Conservation (phyloP, 139 green algal genomes). For the Volvox reticuliferus region DNA sequence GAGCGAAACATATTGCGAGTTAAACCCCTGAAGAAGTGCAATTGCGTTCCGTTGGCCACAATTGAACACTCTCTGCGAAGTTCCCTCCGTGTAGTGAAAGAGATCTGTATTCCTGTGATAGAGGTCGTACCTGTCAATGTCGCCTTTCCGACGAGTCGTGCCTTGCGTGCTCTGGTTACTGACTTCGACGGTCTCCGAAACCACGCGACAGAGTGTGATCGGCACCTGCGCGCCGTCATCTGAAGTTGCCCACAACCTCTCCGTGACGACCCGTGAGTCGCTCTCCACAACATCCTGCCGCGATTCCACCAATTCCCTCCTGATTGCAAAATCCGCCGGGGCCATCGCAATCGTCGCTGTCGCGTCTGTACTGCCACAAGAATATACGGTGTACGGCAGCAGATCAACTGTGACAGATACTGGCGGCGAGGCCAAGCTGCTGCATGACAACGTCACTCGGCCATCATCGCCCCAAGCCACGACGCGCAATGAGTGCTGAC, state of each 20-base stretch:
- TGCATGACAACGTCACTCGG: constrained; percentile 3
- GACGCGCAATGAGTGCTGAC: background rate
- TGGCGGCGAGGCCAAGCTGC: constrained; percentile 6
- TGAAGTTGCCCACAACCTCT: constrained; percentile 31
- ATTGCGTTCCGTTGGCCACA: no score
- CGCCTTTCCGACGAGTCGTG: no score
- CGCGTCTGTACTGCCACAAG: background rate
- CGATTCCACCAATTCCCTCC: background rate
- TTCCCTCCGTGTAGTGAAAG: no score
- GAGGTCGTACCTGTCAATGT: no score
- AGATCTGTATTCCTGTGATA: no score
- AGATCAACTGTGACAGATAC: background rate
- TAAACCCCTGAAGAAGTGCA: no score
- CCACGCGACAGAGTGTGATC: constrained; percentile 13
- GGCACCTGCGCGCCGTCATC: constrained; percentile 20
- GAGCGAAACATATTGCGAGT: no score
- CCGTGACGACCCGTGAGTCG: background rate
- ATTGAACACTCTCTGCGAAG: no score
- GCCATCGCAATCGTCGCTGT: background rate
- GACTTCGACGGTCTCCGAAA: background rate
- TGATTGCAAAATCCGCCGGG: background rate
- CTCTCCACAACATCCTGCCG: background rate
- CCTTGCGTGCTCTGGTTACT: background rate
- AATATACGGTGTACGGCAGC: background rate
- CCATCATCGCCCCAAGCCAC: background rate